phyloP scores from a whole-genome alignment of 2,329 filamentous ascomycete species.

The Epichloe sp. region DNA sequence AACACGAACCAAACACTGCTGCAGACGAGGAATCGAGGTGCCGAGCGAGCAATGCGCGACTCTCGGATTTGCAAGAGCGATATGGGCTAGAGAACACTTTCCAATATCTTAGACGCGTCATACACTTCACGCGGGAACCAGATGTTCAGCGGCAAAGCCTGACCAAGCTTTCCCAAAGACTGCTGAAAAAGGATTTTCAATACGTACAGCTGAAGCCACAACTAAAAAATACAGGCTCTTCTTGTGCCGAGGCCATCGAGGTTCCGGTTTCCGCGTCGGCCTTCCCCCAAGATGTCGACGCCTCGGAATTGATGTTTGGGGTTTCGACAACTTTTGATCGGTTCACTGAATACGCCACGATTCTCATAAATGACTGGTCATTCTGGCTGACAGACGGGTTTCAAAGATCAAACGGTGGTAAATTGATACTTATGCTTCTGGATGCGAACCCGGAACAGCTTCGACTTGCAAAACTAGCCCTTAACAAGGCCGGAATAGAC shows the following conservation, averaged over 20 bases:
- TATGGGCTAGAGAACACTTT: conserved; percentile 35
- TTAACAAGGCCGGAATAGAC: conserved; percentile 37
- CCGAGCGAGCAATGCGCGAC: not conserved
- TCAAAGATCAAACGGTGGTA: conserved; percentile 40
- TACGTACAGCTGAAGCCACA: conserved; percentile 28
- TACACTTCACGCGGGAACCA: conserved; percentile 32
- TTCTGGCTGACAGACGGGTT: conserved; percentile 45
- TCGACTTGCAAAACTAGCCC: conserved; percentile 28
- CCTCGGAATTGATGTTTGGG: conserved; percentile 43
- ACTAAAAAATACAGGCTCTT: conserved; percentile 21
- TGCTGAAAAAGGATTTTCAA: conserved; percentile 28
- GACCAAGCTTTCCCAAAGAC: conserved; percentile 30
- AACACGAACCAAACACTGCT: not conserved
- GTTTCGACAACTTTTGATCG: conserved; percentile 43
- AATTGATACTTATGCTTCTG: conserved; percentile 38
- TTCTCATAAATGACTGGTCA: conserved; percentile 41
- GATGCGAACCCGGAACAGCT: conserved; percentile 38
- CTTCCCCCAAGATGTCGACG: conserved; percentile 35
- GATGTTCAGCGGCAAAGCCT: conserved; percentile 35
- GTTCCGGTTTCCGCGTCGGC: conserved; percentile 22
- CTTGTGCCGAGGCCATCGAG: conserved; percentile 34
- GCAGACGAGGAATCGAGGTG: not conserved
- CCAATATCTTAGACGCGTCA: conserved; percentile 41
- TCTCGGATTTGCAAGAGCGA: conserved; percentile 14
- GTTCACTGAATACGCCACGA: conserved; percentile 35